Conservation (phyloP, 2,329 filamentous ascomycete species). For the Fusarium denticulatum region DNA sequence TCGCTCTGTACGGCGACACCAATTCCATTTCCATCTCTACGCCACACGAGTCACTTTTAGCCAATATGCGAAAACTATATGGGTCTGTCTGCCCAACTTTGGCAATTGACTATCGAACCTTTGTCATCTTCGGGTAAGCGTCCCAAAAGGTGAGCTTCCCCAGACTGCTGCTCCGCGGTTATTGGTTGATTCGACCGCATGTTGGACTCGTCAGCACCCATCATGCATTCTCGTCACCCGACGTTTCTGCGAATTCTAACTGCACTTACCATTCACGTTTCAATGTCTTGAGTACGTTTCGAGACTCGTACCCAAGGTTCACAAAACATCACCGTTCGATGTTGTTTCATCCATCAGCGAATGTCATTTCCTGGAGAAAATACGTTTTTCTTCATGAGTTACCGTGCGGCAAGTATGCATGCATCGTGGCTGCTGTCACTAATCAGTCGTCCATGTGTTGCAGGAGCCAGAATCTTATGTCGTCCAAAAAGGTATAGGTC, state of each 20-base stretch:
- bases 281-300: neutral
- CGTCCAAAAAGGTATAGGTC: neutral
- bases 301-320: no score
- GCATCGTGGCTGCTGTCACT: neutral
- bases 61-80: constrained; percentile 7
- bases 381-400: neutral
- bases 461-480: rapidly evolving
- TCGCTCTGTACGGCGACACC: neutral
- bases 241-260: neutral
- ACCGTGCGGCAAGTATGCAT: neutral
- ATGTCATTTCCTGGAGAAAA: neutral
- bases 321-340: neutral
- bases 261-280: neutral
- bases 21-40: constrained; percentile 9
- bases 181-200: constrained; percentile 27
- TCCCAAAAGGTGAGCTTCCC: constrained; percentile 19
- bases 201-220: constrained; percentile 21
- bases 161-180: neutral
- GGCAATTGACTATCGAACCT: neutral
- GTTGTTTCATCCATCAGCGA: neutral
- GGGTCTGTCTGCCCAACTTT: neutral
- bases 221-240: neutral
- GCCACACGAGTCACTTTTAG: constrained; percentile 7
- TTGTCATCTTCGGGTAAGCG: constrained; percentile 26
- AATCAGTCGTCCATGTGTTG: neutral